Base-by-base conservation (phyloP, 2,329 filamentous ascomycete genomes). In the Hypoxylon sp. region DNA sequence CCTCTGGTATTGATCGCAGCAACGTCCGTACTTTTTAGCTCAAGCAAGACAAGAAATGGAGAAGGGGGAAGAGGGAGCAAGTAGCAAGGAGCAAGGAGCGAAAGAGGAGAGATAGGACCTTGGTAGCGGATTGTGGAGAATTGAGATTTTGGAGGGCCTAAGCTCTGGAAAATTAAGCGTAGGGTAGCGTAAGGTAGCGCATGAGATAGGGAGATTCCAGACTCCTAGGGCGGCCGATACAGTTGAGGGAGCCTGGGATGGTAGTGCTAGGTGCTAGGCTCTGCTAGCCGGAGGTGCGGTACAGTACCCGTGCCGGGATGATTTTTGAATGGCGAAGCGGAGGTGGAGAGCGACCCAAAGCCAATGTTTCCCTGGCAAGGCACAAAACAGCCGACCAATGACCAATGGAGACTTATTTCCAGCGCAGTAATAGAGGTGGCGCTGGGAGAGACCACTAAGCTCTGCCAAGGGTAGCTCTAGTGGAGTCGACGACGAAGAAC, bases 311-410 rank as follows among this genome's bases (percentile, higher is more conserved):
- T 66, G 68, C 66, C 69, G 66, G 69, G 66, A 69, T 69, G 66
- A 66, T 71, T 64, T 61, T 54, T 70, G 58, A 66, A 68, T 68
- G 69, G 66, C 62, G 70, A 75, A 70, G 73, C 72, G 73, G 74
- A 75, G 68, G 74, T 74, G 70, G 74, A 70, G 72, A 73, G 64
- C 4, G 69, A 64, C 51, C 69, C 65, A 69, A 69, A 68, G 61
- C 61, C 62, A 69, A 61, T 61, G 66, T 61, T 71, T 71, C 54
- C 68, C 65, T 70, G 61, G 61, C 35, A 54, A 54, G 42, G 58
- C n/a, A 51, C 60, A 64, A 68, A 70, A 70, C 68, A 68, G 64
- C 68, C 68, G 54, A 61, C 68, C 68, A 71, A 71, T 71, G n/a
- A 59, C 68, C 68, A 71, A 71, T 71, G n/a, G 68, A 49, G 46